These are phyloP conservation scores for Exophiala calicioides DNA, from an alignment of 2,329 filamentous ascomycete species.

Conservation along the genomic window DNA sequence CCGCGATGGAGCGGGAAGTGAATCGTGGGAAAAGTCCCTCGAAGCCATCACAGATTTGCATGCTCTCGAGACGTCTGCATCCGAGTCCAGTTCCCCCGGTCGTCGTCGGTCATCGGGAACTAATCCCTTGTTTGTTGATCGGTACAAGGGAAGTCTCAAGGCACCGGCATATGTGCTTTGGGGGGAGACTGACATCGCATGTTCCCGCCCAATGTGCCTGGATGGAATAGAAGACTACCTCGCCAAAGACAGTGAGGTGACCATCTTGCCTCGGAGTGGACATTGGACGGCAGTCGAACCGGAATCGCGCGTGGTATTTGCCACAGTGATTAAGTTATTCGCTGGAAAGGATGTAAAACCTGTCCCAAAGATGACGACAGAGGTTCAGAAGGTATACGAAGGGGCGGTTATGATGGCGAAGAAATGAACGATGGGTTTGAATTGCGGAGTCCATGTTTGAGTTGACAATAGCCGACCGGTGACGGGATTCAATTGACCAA, in stretches of 20 bases:
- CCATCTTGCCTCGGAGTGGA: constrained; percentile 51
- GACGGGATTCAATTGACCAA: too few relatives aligned
- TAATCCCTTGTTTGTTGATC: constrained; percentile 44
- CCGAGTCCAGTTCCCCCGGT: constrained; percentile 24
- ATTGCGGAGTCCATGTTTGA: too few relatives aligned
- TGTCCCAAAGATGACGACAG: constrained; percentile 24
- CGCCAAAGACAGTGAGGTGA: constrained; percentile 50
- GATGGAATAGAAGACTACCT: constrained; percentile 57
- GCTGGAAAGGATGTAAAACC: constrained; percentile 18
- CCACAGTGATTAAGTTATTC: constrained; percentile 32
- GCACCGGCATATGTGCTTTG: constrained; percentile 57
- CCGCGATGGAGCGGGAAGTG: constrained; percentile 49
- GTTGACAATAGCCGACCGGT: too few relatives aligned
- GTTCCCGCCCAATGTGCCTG: constrained; percentile 51
- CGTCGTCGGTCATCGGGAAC: constrained; percentile 28
- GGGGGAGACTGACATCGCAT: constrained; percentile 54
- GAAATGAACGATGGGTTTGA: too few relatives aligned
- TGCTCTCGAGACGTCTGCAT: constrained; percentile 39
- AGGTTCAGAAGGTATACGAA: constrained; percentile 28
- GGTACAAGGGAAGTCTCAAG: constrained; percentile 49
- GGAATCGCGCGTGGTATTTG: constrained; percentile 45
- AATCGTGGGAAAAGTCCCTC: constrained; percentile 54
- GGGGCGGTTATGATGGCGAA: constrained; percentile 27
- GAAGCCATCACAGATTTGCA: constrained; percentile 52
- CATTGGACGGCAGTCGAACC: constrained; percentile 58